Base-by-base conservation (phyloP, 1,284 basidiomycete genomes). In the Agaricales sp. region DNA sequence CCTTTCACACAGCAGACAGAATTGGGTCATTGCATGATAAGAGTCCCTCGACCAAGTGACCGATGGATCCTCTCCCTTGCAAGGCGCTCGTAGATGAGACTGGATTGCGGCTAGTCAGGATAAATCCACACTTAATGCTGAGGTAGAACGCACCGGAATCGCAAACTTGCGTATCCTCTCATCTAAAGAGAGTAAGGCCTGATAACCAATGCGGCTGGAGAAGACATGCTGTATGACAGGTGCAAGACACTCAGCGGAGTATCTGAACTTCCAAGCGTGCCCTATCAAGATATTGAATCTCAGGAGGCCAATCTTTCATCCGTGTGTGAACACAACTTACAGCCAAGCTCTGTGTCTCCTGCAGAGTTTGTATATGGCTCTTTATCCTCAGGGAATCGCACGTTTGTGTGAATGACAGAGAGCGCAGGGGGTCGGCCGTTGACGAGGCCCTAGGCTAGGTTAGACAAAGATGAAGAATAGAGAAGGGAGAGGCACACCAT, bases 221-320 rank as follows among this genome's bases (percentile, higher is more conserved):
- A 72, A 73, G 1, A 70, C 63, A 52, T 71, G 71, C 19, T 68
- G 63, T 0, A 70, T 60, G 3, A 71, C 67, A 14, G 62, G 62
- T 0, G 70, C 67, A 26, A 78, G 59, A 52, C 73, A 74, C 39
- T 61, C 64, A 2, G 72, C 70, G 19, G 67, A 58, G 52, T 74
- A 77, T 14, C 69, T 63, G 45, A 65, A 65, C 55, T 73, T 74
- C 70, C 72, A 78, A 3, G 64, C 63, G 55, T 74, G 70, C 55
- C 65, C 75, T 78, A 48, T 45, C 46, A 11, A 43, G 24, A 20
- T 49, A 46, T 35, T 23, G 25, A 6, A 53, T 47, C 46, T n/a
- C n/a, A n/a, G n/a, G n/a, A n/a, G n/a, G n/a, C n/a, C n/a, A n/a
- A n/a, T n/a, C n/a, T n/a, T n/a, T n/a, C n/a, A n/a, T n/a, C n/a